Percentiles rank a stretch among this genome's conserved stretches.
phyloP scores from a whole-genome alignment of 148 eudicot genomes.

The Oxyria digyna region DNA sequence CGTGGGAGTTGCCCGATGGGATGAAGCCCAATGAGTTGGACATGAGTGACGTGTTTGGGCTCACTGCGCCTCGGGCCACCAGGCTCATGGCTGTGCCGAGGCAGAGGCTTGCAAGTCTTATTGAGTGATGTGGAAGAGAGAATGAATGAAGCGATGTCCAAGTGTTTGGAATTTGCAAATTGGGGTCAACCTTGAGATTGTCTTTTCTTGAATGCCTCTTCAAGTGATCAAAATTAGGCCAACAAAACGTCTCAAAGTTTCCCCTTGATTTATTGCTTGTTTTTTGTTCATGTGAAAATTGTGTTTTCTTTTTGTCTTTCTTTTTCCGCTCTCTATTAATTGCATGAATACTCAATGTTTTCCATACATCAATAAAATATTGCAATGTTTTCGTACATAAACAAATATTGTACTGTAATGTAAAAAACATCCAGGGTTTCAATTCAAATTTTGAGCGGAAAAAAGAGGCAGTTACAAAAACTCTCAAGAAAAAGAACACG shows the following conservation, averaged over 20 bases:
- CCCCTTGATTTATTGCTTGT: background rate
- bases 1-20: slow-evolving; percentile 61
- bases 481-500: too few relatives aligned
- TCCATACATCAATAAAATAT: too few relatives aligned
- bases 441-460: too few relatives aligned
- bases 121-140: background rate
- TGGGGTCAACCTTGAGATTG: background rate
- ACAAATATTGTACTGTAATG: too few relatives aligned
- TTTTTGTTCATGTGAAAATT: background rate
- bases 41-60: slow-evolving; percentile 52
- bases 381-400: too few relatives aligned
- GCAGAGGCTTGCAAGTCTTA: slow-evolving; percentile 19
- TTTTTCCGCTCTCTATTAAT: too few relatives aligned
- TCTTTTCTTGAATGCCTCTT: background rate
- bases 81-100: slow-evolving; percentile 53
- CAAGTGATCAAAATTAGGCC: background rate
- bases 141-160: background rate
- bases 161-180: background rate
- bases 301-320: background rate
- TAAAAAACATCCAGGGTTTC: too few relatives aligned
- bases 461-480: too few relatives aligned
- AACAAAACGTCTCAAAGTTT: background rate
- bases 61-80: slow-evolving; percentile 54
- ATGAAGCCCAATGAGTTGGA: slow-evolving; percentile 54
- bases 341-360: too few relatives aligned